phyloP scores from a whole-genome alignment of 768 basidiomycete genomes.

The Exsudoporus frostii region DNA sequence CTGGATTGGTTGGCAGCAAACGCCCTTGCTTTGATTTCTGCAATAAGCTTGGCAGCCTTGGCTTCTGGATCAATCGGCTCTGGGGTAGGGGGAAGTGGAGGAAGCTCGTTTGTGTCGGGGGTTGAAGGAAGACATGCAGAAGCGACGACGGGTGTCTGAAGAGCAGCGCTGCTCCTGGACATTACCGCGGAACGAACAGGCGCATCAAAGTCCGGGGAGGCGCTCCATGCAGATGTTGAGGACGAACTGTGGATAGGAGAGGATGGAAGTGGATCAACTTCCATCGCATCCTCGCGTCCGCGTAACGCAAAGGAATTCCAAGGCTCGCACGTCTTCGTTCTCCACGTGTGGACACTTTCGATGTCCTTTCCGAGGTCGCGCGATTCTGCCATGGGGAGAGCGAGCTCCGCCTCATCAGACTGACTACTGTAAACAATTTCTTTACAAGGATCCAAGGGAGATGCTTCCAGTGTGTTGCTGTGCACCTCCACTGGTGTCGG shows the following conservation, averaged over 20 bases:
- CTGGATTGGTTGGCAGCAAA: slow-evolving; percentile 45
- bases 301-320: slow-evolving; percentile 3
- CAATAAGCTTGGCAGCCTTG: slow-evolving; percentile 59
- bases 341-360: slow-evolving; percentile 45
- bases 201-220: slow-evolving; percentile 7
- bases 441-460: slow-evolving; percentile 22
- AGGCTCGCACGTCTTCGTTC: slow-evolving; percentile 28
- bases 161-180: slow-evolving; percentile 1
- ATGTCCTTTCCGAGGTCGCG: slow-evolving; percentile 32
- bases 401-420: slow-evolving; percentile 61
- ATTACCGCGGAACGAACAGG: slow-evolving; percentile 1
- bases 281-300: slow-evolving; percentile 13
- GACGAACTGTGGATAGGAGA: slow-evolving; percentile 10
- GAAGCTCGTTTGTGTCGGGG: slow-evolving; percentile 18
- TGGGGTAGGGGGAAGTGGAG: slow-evolving; percentile 30
- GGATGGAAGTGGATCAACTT: slow-evolving; percentile 12
- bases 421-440: slow-evolving; percentile 60
- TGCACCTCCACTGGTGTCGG: slow-evolving; percentile 1
- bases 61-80: slow-evolving; percentile 29
- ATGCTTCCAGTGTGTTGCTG: slow-evolving; percentile 3
- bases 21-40: slow-evolving; percentile 61
- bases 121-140: slow-evolving; percentile 22
- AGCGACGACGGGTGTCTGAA: slow-evolving; percentile 13
- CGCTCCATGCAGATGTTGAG: not conserved
- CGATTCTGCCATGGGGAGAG: slow-evolving; percentile 24